Percentiles rank a stretch among this genome's conserved stretches.
Conservation (phyloP, 768 basidiomycete species). For the Russula griseocarnosa region DNA sequence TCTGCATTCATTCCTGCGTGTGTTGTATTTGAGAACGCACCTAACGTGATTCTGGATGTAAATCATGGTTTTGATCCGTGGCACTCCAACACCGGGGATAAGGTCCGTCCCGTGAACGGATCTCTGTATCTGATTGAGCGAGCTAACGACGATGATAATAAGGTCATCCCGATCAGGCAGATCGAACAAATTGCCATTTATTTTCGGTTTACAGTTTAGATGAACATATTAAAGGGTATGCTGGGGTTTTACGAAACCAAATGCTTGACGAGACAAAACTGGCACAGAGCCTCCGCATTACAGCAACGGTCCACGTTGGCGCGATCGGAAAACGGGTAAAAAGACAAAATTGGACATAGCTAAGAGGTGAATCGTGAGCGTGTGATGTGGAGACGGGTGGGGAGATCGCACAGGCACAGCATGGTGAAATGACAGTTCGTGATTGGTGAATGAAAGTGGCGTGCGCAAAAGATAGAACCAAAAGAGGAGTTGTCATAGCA, state of each 20-base stretch:
- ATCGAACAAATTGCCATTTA: neutral
- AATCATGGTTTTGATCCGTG: neutral
- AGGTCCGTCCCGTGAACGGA: neutral
- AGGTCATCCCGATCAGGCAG: neutral
- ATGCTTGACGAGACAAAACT: slow-evolving; percentile 1
- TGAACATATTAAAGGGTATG: slow-evolving; percentile 4
- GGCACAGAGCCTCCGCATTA: neutral
- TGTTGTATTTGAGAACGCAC: no score
- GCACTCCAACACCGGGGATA: neutral
- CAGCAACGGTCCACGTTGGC: neutral
- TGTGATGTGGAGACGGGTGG: neutral
- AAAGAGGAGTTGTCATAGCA: slow-evolving; percentile 39
- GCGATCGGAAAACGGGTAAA: neutral
- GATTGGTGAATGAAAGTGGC: neutral
- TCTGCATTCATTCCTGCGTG: no score
- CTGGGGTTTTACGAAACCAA: slow-evolving; percentile 8
- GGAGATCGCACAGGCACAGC: slow-evolving; percentile 6
- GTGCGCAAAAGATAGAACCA: neutral
- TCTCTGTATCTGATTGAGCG: no score
- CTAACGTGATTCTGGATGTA: neutral
- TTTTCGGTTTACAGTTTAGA: neutral
- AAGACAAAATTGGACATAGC: neutral
- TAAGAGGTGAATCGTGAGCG: neutral
- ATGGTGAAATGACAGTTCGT: neutral
- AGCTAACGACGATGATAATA: no score